These are phyloP conservation scores for Colletotrichum sp. DNA, from an alignment of 2,329 filamentous ascomycete species.

Conservation along the genomic window DNA sequence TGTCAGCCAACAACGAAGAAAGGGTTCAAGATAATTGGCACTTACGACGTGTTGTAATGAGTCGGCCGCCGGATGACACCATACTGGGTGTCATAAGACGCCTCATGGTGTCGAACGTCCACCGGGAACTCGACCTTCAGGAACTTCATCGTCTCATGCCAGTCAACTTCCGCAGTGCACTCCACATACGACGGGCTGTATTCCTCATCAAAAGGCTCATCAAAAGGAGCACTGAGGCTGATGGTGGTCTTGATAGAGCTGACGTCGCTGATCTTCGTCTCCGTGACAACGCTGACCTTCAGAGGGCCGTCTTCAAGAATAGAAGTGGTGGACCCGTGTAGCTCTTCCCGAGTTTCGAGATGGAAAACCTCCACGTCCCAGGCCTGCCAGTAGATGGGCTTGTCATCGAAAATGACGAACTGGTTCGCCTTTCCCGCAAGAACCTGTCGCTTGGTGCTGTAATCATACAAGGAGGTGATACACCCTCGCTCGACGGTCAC, in stretches of 20 bases:
- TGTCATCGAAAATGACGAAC: slow-evolving; percentile 71
- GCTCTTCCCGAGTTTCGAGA: slow-evolving; percentile 65
- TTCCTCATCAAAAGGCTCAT: slow-evolving; percentile 35
- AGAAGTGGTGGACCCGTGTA: slow-evolving; percentile 52
- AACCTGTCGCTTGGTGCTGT: slow-evolving; percentile 60
- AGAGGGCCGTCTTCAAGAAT: slow-evolving; percentile 58
- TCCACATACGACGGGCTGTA: slow-evolving; percentile 57
- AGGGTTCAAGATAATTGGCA: neutral
- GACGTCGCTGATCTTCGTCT: slow-evolving; percentile 67
- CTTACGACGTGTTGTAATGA: slow-evolving; percentile 69
- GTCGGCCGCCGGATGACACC: slow-evolving; percentile 70
- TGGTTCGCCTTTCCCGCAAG: slow-evolving; percentile 68
- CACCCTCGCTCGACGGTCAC: slow-evolving; percentile 61
- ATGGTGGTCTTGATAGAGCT: slow-evolving; percentile 71
- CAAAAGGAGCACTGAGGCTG: slow-evolving; percentile 55
- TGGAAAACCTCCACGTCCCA: slow-evolving; percentile 77
- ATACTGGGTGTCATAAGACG: slow-evolving; percentile 72
- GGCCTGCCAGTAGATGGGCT: slow-evolving; percentile 74
- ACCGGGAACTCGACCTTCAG: slow-evolving; percentile 75
- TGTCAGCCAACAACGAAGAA: fast-evolving
- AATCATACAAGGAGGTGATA: slow-evolving; percentile 67
- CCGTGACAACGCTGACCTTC: slow-evolving; percentile 62
- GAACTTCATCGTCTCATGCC: slow-evolving; percentile 74
- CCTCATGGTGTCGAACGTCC: slow-evolving; percentile 68
- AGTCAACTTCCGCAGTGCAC: slow-evolving; percentile 67